Percentiles rank a stretch among this genome's conserved stretches.
phyloP scores from a whole-genome alignment of 345 rosid species.

The Triadica sebifera region DNA sequence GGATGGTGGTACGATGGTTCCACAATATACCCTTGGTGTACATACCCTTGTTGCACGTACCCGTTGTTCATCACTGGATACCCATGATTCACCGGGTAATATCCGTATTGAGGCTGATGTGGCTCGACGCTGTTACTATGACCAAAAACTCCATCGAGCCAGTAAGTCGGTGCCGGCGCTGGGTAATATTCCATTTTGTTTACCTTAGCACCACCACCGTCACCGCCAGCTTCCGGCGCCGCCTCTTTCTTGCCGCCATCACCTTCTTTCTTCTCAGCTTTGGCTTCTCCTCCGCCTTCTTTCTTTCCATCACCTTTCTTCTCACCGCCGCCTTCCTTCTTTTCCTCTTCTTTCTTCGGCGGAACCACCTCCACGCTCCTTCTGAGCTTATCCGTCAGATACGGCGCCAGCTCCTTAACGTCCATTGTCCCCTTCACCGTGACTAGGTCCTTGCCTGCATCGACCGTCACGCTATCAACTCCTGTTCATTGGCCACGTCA shows the following conservation, averaged over 20 bases:
- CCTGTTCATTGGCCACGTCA: constrained; percentile 45
- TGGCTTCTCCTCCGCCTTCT: constrained; percentile 36
- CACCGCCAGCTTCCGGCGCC: constrained; percentile 10
- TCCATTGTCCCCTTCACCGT: constrained; percentile 75
- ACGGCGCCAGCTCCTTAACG: constrained; percentile 46
- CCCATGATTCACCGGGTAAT: constrained; percentile 18
- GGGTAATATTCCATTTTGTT: constrained; percentile 32
- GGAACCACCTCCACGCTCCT: constrained; percentile 68
- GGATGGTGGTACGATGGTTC: constrained; percentile 17
- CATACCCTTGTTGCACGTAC: constrained; percentile 30
- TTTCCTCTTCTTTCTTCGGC: constrained; percentile 42
- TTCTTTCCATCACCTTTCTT: constrained; percentile 38
- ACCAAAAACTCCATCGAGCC: constrained; percentile 39
- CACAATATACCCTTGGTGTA: constrained; percentile 22
- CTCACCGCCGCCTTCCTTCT: constrained; percentile 26
- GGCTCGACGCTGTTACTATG: constrained; percentile 37
- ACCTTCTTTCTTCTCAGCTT: constrained; percentile 1
- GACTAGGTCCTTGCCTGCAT: constrained; percentile 60
- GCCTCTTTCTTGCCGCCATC: constrained; percentile 7
- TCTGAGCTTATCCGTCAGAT: constrained; percentile 55
- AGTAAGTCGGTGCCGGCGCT: constrained; percentile 34
- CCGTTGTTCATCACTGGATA: constrained; percentile 29
- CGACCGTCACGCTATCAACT: constrained; percentile 51
- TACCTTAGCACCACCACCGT: constrained; percentile 11
- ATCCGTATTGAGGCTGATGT: constrained; percentile 21